Evolutionary conservation across 164 flowering plant genomes (phyloP).

Genomic region (Cinnamomum chago): DNA sequence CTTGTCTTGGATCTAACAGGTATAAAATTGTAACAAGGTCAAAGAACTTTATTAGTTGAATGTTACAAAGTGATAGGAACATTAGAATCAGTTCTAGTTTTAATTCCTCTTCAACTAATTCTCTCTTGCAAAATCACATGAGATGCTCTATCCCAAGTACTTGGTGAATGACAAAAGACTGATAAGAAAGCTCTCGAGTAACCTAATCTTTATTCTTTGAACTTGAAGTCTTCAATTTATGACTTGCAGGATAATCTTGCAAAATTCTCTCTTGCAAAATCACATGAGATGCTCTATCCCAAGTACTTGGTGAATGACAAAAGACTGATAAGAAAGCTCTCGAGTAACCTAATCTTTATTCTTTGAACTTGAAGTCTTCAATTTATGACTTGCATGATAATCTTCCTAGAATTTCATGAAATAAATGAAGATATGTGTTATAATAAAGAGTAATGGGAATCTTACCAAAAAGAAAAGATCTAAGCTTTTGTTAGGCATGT

Average conservation of each 20-base stretch:
- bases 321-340: not conserved
- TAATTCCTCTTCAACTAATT: not conserved
- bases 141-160: not conserved
- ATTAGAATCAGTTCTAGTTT: not conserved
- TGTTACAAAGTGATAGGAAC: not conserved
- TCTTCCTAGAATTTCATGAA: not conserved
- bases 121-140: not conserved
- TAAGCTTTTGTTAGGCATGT: constrained; percentile 15
- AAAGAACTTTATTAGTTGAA: too few species aligned
- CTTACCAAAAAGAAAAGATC: constrained; percentile 27
- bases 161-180: not conserved
- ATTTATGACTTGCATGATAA: not conserved
- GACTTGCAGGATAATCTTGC: not conserved
- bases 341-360: not conserved
- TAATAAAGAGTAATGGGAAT: too few species aligned
- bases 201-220: not conserved
- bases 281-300: too few species aligned
- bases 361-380: not conserved
- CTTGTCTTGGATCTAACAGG: constrained; percentile 20
- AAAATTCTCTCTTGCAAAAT: too few species aligned
- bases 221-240: not conserved
- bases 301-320: too few species aligned
- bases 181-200: not conserved
- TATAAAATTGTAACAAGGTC: not conserved
- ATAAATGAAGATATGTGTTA: not conserved